phyloP scores from a whole-genome alignment of 2,329 filamentous ascomycete genomes.

The Rutstroemia sp. region DNA sequence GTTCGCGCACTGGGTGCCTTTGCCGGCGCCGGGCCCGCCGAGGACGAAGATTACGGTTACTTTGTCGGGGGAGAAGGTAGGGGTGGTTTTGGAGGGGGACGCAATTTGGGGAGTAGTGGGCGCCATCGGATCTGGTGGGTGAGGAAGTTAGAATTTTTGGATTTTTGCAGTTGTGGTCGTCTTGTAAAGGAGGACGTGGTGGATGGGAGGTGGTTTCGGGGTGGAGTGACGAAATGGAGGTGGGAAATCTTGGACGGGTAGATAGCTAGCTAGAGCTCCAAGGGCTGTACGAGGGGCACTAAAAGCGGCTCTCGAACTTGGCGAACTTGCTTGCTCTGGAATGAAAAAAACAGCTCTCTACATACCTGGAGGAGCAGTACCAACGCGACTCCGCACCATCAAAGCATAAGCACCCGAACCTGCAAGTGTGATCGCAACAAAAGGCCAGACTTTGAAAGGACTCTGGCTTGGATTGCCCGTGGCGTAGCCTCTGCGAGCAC shows the following conservation, averaged over 20 bases:
- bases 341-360: conserved; percentile 2
- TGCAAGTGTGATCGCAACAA: conserved; percentile 35
- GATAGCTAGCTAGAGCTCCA: no score
- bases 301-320: conserved; percentile 25
- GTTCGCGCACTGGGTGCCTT: conserved; percentile 89
- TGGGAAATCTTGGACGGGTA: neutral
- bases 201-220: neutral
- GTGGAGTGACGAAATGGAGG: neutral
- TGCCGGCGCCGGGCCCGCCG: conserved; percentile 89
- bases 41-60: conserved; percentile 96
- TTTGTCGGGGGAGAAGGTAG: conserved; percentile 66
- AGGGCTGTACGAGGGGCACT: conserved; percentile 3
- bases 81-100: conserved; percentile 46
- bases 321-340: neutral
- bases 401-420: conserved; percentile 42
- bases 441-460: conserved; percentile 33
- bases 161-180: neutral
- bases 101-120: conserved; percentile 29
- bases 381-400: conserved; percentile 41
- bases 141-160: neutral
- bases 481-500: conserved; percentile 23
- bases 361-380: conserved; percentile 16
- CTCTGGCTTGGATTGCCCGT: conserved; percentile 26
- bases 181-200: neutral
- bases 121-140: conserved; percentile 1